Evolutionary conservation across 2,329 filamentous ascomycete genomes (phyloP), one percentile per base, ranked within the genome.

Genomic region (Eutypella sp.): DNA sequence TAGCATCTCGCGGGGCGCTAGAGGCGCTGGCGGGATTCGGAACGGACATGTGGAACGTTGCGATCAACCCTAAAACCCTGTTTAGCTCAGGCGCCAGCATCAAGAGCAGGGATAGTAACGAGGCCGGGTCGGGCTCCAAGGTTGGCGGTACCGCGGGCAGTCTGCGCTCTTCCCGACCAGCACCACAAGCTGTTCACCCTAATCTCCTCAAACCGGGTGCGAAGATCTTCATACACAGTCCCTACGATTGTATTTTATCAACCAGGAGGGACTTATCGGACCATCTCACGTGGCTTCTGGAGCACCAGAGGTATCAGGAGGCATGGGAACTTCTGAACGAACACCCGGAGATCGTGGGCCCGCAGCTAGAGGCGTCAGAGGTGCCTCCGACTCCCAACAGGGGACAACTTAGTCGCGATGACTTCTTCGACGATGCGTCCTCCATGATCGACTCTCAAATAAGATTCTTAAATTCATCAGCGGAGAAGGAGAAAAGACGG

Each of bases 231-330:
- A 89, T 99, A 34, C 90, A 96, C 59, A 96, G 90, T 57, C 93
- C 93, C 0, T 99, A 95, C 61, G 93, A 99, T 66, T 97, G 91
- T 58, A 85, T 97, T n/a, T 72, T 96, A 45, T 89, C 89, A 1
- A 89, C 93, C 2, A 91, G 91, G 62, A 78, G 93, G 55, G 91
- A 96, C 59, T 74, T 95, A 15, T 74, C 82, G 3, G 93, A 99
- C 66, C 90, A 95, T 59, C 71, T 97, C 19, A 72, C 76, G 7
- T 99, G 92, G 92, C 73, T 97, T 13, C 64, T 95, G 23, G 87
- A 92, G 47, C 88, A 85, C 50, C 79, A 87, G 43, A 83, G 85
- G 50, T 96, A 92, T 59, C 80, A 88, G 57, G 79, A 89, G 55
- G 90, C 91, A 2, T 99, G 92, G 92, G 83, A 89, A 55, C 76